Evolutionary conservation across 176 grass and related monocot species (phyloP).

Genomic region (Tuctoria greenei): DNA sequence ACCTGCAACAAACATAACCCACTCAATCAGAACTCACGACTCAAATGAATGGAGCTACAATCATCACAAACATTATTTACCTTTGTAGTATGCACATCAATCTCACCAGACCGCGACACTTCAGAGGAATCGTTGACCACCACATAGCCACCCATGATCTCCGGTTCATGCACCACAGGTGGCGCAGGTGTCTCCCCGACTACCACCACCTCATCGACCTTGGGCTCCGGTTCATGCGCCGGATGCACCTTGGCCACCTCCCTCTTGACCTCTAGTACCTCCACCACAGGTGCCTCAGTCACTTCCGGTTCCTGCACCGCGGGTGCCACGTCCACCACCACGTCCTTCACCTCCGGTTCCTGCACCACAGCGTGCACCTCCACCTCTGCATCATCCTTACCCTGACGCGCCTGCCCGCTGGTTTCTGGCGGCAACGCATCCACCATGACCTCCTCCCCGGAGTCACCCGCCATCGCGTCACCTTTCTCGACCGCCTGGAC

Average conservation of each 20-base stretch:
- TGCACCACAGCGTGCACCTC: conserved; percentile 41
- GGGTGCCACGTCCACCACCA: conserved; percentile 28
- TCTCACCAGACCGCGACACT: conserved; percentile 35
- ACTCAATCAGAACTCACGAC: conserved; percentile 32
- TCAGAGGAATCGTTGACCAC: conserved; percentile 20
- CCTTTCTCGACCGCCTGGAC: conserved; percentile 26
- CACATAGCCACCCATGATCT: conserved; percentile 26
- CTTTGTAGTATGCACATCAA: conserved; percentile 36
- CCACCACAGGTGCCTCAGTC: not conserved
- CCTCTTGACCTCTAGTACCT: conserved; percentile 28
- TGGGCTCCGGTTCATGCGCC: conserved; percentile 24
- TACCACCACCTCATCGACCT: conserved; percentile 25
- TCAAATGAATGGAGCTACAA: not conserved
- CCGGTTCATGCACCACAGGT: conserved; percentile 29
- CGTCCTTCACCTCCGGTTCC: conserved; percentile 44
- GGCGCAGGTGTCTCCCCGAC: conserved; percentile 10
- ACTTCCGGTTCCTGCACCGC: conserved; percentile 32
- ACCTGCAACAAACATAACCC: conserved; percentile 33
- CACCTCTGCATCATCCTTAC: conserved; percentile 24
- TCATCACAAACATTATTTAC: conserved; percentile 23
- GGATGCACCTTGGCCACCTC: conserved; percentile 27
- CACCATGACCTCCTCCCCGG: conserved; percentile 50
- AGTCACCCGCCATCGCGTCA: not conserved
- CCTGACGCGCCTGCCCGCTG: not conserved
- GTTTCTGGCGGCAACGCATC: conserved; percentile 44